A percentile compares a stretch with the other conserved stretches of the same genome.
Conservation (phyloP, 140 eudicot species). For the Bidens hawaiensis region DNA sequence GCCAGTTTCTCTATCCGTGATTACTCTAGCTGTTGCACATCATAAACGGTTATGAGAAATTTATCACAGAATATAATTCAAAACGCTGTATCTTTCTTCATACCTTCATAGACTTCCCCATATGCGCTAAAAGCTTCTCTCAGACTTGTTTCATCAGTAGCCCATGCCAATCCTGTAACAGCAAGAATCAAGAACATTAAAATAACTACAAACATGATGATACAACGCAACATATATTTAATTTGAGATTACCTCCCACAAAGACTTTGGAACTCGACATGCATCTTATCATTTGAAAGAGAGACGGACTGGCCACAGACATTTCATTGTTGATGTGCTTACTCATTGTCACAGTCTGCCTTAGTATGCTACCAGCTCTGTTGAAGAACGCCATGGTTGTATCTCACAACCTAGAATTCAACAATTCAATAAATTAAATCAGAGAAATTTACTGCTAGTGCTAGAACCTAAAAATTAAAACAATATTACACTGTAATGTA, state of each 20-base stretch:
- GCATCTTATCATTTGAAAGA: constrained; percentile 72
- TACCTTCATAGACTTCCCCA: constrained; percentile 83
- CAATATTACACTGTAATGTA: neutral
- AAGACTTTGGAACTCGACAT: constrained; percentile 78
- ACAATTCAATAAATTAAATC: neutral
- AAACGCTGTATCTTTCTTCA: neutral
- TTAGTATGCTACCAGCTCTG: constrained; percentile 62
- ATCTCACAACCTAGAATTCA: constrained; percentile 27
- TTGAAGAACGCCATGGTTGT: constrained; percentile 69
- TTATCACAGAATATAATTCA: neutral
- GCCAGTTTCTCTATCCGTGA: constrained; percentile 69
- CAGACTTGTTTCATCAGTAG: constrained; percentile 51
- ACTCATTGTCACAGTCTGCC: constrained; percentile 35
- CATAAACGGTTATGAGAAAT: constrained; percentile 1
- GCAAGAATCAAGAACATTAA: neutral
- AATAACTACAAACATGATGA: neutral
- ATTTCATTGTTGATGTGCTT: constrained; percentile 46
- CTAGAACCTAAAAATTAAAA: neutral
- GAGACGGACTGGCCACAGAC: constrained; percentile 54
- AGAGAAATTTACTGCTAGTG: neutral
- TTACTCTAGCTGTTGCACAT: constrained; percentile 66
- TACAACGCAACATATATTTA: neutral
- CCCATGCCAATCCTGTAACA: constrained; percentile 75
- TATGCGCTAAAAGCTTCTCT: constrained; percentile 62
- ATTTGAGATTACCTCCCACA: constrained; percentile 62